These are phyloP conservation scores for Dioscorea alata DNA, from an alignment of 106 monocot genomes.

Conservation along the genomic window DNA sequence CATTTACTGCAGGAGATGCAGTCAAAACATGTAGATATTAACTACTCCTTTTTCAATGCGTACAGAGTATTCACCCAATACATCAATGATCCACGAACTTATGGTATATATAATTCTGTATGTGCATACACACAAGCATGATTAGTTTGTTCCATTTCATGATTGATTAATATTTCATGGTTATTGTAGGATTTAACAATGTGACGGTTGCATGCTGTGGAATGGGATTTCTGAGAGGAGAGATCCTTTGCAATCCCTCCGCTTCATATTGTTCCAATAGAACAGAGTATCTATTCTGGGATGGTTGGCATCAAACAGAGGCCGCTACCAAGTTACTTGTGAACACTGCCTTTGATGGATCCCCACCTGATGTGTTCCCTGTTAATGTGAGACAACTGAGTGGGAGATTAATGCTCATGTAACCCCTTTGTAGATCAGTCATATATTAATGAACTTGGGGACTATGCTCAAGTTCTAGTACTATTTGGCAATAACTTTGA, in stretches of 20 bases:
- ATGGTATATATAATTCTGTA: not conserved
- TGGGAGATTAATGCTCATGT: not conserved
- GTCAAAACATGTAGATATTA: not conserved
- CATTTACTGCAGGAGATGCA: not conserved
- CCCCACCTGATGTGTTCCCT: not conserved
- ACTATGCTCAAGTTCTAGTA: too few species aligned
- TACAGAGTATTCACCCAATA: not conserved
- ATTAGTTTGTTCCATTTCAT: not conserved
- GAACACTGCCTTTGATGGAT: not conserved
- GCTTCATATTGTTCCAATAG: not conserved
- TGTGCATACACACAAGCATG: not conserved
- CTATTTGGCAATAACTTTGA: too few species aligned
- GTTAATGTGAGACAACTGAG: not conserved
- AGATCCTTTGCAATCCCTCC: not conserved
- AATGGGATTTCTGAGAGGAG: not conserved
- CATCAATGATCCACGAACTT: not conserved
- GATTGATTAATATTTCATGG: not conserved
- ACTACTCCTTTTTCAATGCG: not conserved
- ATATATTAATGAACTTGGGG: too few species aligned
- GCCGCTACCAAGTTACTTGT: not conserved
- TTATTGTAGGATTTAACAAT: not conserved
- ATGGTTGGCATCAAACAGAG: not conserved
- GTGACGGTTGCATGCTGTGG: not conserved
- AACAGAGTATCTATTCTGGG: not conserved
- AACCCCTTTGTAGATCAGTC: too few species aligned